phyloP scores from a whole-genome alignment of 495 filamentous ascomycete species.

The Penicillium taxi region DNA sequence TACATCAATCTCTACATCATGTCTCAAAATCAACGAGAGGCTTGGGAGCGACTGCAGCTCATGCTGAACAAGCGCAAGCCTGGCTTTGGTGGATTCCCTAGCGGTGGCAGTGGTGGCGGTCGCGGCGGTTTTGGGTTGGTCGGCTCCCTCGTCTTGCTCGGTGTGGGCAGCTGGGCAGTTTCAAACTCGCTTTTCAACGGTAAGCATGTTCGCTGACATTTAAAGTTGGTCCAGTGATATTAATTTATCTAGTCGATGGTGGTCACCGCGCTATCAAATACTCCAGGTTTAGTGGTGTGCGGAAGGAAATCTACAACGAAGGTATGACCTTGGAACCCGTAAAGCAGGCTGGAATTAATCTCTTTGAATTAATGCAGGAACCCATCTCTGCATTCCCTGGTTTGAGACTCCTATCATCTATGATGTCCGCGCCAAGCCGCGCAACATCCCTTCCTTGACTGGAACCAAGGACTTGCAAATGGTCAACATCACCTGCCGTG shows the following conservation, averaged over 20 bases:
- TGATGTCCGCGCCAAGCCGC: conserved; percentile 94
- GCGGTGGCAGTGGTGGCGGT: conserved; percentile 43
- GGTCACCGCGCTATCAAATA: conserved; percentile 99
- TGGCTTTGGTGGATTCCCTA: conserved; percentile 34
- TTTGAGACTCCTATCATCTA: conserved; percentile 94
- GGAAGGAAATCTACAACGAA: conserved; percentile 94
- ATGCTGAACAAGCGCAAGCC: conserved; percentile 49
- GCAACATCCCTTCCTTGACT: conserved; percentile 93
- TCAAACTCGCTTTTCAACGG: conserved; percentile 95
- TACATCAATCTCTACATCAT: conserved; percentile 30
- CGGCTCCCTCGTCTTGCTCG: conserved; percentile 52
- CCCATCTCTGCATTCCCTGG: conserved; percentile 90
- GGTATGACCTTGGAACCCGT: conserved; percentile 45
- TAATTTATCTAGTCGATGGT: conserved; percentile 71
- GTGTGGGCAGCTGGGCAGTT: conserved; percentile 53
- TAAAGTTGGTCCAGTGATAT: neutral
- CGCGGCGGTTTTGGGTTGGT: conserved; percentile 33
- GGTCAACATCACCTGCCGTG: conserved; percentile 99
- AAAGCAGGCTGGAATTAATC: conserved; percentile 11
- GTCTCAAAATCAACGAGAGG: conserved; percentile 54
- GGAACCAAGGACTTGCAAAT: conserved; percentile 99
- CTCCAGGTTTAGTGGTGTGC: conserved; percentile 83
- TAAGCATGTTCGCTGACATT: no score
- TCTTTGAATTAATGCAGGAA: conserved; percentile 50
- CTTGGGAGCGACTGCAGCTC: conserved; percentile 56